Percentiles rank a stretch among this genome's conserved stretches.
phyloP scores from a whole-genome alignment of 768 basidiomycete genomes.

The Tylopilus sp. region DNA sequence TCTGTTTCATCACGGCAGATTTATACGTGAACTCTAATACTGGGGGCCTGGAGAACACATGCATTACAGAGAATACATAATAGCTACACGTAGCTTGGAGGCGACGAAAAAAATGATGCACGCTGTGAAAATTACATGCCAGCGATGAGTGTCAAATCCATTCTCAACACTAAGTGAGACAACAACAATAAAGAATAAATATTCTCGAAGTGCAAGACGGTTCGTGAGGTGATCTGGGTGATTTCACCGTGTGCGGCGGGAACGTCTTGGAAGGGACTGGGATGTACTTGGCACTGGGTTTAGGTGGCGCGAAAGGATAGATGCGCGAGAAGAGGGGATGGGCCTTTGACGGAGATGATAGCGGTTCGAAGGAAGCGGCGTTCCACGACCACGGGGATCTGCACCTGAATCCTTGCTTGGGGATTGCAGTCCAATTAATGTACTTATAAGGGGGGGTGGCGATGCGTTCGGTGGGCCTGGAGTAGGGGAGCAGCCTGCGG shows the following conservation, averaged over 20 bases:
- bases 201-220: slow-evolving; percentile 7
- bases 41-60: background rate
- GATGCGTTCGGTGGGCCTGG: slow-evolving; percentile 6
- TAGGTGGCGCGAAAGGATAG: slow-evolving; percentile 17
- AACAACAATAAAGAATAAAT: slow-evolving; percentile 38
- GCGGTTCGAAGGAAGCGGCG: slow-evolving; percentile 16
- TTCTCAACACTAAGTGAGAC: slow-evolving; percentile 17
- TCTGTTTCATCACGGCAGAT: background rate
- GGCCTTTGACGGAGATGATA: slow-evolving; percentile 32
- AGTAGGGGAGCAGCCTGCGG: slow-evolving; percentile 2
- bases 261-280: slow-evolving; percentile 14
- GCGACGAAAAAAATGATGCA: background rate
- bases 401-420: slow-evolving; percentile 5
- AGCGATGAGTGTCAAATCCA: slow-evolving; percentile 5
- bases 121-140: slow-evolving; percentile 1
- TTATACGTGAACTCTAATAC: background rate
- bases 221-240: too few relatives aligned
- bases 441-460: slow-evolving; percentile 5
- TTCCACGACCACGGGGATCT: slow-evolving; percentile 4
- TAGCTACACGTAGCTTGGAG: slow-evolving; percentile 4
- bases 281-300: slow-evolving; percentile 11
- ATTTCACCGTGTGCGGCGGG: slow-evolving; percentile 14
- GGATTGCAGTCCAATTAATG: slow-evolving; percentile 9
- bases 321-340: slow-evolving; percentile 10
- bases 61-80: slow-evolving; percentile 13